phyloP scores from a whole-genome alignment of 257 asterid species.

The Fraxinus cuspidata region DNA sequence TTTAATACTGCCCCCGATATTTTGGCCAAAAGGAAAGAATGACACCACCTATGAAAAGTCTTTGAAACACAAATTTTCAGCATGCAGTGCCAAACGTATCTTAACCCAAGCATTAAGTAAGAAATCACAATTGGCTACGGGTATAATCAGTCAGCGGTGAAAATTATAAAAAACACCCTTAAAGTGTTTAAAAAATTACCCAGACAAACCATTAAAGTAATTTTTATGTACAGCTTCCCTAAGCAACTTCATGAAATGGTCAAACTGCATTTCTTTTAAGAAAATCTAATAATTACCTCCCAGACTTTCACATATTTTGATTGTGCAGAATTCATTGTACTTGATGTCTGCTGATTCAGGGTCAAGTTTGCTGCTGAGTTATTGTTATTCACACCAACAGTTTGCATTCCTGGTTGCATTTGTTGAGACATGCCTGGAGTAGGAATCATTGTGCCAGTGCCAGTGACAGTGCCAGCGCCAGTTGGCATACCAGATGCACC shows the following conservation, averaged over 20 bases:
- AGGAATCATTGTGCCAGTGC: constrained; percentile 71
- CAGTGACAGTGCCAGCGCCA: constrained; percentile 25
- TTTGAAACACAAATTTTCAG: not conserved
- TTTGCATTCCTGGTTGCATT: constrained; percentile 47
- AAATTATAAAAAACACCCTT: not conserved
- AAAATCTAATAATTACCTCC: constrained; percentile 37
- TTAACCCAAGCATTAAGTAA: not conserved
- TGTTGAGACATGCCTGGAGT: constrained; percentile 66
- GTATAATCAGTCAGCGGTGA: not conserved
- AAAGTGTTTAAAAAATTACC: not conserved
- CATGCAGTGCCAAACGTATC: not conserved
- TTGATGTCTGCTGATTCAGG: constrained; percentile 37
- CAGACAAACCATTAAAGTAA: not conserved
- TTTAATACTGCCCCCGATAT: too few relatives aligned
- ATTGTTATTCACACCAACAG: constrained; percentile 44
- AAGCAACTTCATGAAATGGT: not conserved
- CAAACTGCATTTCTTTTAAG: not conserved
- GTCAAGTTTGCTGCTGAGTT: constrained; percentile 48
- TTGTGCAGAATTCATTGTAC: constrained; percentile 35
- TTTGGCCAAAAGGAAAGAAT: not conserved
- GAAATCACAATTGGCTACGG: not conserved
- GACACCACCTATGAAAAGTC: not conserved
- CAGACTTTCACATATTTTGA: constrained; percentile 43
- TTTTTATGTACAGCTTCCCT: not conserved
- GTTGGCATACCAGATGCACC: constrained; percentile 49